These are phyloP conservation scores for Harringtonia lauricola DNA, from an alignment of 2,329 filamentous ascomycete genomes.

Conservation along the genomic window DNA sequence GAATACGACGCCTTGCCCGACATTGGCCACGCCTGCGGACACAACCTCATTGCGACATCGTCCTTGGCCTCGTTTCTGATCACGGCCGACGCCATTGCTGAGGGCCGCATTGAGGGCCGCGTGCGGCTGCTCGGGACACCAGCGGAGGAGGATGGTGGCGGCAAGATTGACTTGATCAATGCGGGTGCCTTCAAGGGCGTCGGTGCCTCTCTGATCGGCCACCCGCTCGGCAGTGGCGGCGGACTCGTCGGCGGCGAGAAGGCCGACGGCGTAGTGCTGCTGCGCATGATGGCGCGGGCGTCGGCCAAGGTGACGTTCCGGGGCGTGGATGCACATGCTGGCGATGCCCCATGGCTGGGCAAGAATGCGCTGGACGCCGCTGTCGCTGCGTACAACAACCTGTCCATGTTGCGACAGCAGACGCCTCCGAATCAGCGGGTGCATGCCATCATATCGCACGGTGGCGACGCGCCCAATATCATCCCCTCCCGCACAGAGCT, in stretches of 20 bases:
- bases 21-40: conserved; percentile 30
- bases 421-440: conserved; percentile 34
- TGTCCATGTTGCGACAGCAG: conserved; percentile 35
- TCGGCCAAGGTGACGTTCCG: conserved; percentile 20
- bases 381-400: conserved; percentile 23
- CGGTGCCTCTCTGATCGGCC: conserved; percentile 27
- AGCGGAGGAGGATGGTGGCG: conserved; percentile 29
- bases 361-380: conserved; percentile 36
- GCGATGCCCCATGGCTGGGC: conserved; percentile 33
- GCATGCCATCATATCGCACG: conserved; percentile 34
- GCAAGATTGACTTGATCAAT: conserved; percentile 31
- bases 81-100: conserved; percentile 12
- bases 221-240: conserved; percentile 14
- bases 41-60: conserved; percentile 29
- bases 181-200: conserved; percentile 28
- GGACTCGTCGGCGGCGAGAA: background rate
- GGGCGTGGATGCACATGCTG: conserved; percentile 32
- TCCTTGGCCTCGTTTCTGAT: conserved; percentile 26
- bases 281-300: conserved; percentile 4
- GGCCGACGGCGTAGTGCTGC: conserved; percentile 1
- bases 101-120: conserved; percentile 13
- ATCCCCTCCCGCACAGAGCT: conserved; percentile 27
- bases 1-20: conserved; percentile 20
- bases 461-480: conserved; percentile 24
- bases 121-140: conserved; percentile 28